Base-by-base conservation (phyloP, 805 yeast genomes). In the Candida maltosa region DNA sequence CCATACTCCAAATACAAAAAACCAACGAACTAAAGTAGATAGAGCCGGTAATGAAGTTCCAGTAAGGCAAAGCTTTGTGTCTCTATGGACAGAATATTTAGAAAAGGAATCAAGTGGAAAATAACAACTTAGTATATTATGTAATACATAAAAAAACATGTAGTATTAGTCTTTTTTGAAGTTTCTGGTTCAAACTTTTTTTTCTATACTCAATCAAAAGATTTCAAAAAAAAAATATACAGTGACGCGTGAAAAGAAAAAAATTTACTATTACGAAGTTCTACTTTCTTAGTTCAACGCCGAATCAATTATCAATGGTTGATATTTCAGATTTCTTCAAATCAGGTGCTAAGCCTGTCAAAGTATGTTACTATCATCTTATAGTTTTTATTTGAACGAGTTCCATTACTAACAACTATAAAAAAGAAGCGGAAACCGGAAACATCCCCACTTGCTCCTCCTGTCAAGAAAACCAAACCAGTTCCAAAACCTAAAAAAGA, bases 81-180 rank as follows among this genome's bases (percentile, higher is more conserved):
- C 84, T 1, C 54, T 83, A 32, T 84, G 93, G 93, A 83, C 91
- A 1, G 91, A 83, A 32, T 84, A 75, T 44, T 61, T 84, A 44
- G 91, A 84, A 48, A 81, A 78, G 47, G 91, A 84, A 56, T 76
- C 86, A 1, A 41, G 34, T 33, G 35, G 37, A 3, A 34, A 34
- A 17, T 38, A 21, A 26, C n/a, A n/a, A n/a, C n/a, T n/a, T n/a
- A n/a, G n/a, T n/a, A n/a, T n/a, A n/a, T n/a, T n/a, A n/a, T n/a
- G n/a, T n/a, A n/a, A n/a, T n/a, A n/a, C n/a, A n/a, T n/a, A n/a
- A n/a, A n/a, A n/a, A n/a, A n/a, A n/a, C n/a, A n/a, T n/a, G n/a
- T n/a, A n/a, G n/a, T n/a, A n/a, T n/a, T n/a, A n/a, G n/a, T n/a
- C n/a, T n/a, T n/a, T n/a, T n/a, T n/a, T n/a, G n/a, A n/a, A n/a